Evolutionary conservation across 495 filamentous ascomycete genomes (phyloP), one percentile per base, ranked within the genome.

Genomic region (Penicillium arizonense): DNA sequence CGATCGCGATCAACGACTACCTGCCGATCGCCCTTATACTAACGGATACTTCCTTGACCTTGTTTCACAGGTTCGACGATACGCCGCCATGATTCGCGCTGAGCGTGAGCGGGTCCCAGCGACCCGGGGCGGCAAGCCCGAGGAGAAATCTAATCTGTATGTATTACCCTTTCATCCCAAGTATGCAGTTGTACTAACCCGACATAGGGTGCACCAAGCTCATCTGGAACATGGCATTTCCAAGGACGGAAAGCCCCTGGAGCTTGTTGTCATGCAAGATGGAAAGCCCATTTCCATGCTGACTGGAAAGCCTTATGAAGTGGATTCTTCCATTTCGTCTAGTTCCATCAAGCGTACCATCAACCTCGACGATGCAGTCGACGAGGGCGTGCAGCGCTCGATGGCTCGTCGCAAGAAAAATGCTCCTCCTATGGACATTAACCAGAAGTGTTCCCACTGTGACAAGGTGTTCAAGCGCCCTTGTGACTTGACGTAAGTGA

Each of bases 11-110:
- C 85, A 88, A 64, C 87, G 85, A 39, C 81, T 87, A 56, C 87
- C 89, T 37, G 72, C 82, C 66, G 93, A 97, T 67, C 83, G 85
- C 50, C 90, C 89, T 32, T 97, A 96, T 75, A 90, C 82, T 81
- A 87, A 85, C 78, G 85, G 85, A 55, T 97, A 97, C 76, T 96
- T 96, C 62, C 83, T 96, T 64, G 93, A 97, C 76, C 86, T 96
- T 48, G 80, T 92, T 63, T 87, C 89, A 59, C 90, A 96, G 82
- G 87, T 89, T 48, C 82, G 82, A 61, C 81, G 84, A 49, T 88
- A 89, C 78, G 87, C 87, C 43, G 69, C 73, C 11, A 75, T 78
- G 65, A 75, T 87, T 62, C 75, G 77, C n/a, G 79, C 75, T 38
- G 73, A 74, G 24, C 76, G 80, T 26, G 68, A 79, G 43, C 66